These are phyloP conservation scores for Zymoseptoria ardabiliae DNA, from an alignment of 2,329 filamentous ascomycete species.

Conservation along the genomic window DNA sequence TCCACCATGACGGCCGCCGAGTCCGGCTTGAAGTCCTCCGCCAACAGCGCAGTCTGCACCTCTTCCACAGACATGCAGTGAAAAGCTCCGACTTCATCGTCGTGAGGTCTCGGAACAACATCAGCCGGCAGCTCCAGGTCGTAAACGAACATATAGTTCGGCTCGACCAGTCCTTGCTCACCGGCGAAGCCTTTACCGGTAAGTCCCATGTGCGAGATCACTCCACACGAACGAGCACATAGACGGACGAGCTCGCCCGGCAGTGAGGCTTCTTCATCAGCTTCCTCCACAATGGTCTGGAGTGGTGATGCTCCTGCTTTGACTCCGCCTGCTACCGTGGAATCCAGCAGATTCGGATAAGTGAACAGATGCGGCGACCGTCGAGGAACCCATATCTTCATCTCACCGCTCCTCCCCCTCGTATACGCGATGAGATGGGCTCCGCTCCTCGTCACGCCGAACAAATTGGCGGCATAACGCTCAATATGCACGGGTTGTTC, in stretches of 20 bases:
- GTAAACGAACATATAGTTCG: conserved; percentile 84
- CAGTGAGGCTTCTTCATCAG: conserved; percentile 79
- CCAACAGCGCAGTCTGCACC: conserved; percentile 59
- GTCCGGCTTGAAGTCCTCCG: conserved; percentile 82
- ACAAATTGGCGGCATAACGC: conserved; percentile 61
- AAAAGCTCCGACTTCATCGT: conserved; percentile 83
- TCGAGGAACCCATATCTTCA: conserved; percentile 77
- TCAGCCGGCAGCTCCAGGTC: conserved; percentile 68
- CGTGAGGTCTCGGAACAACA: conserved; percentile 65
- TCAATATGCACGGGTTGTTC: conserved; percentile 65
- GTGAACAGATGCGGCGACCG: conserved; percentile 71
- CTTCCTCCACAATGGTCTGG: conserved; percentile 76
- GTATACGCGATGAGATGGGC: conserved; percentile 70
- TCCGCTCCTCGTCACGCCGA: conserved; percentile 71
- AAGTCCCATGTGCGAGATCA: conserved; percentile 75
- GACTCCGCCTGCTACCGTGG: conserved; percentile 80
- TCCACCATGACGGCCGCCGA: conserved; percentile 78
- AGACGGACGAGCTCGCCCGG: conserved; percentile 59
- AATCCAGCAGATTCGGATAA: conserved; percentile 82
- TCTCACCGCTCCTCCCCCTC: conserved; percentile 37
- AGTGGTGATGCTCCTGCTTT: conserved; percentile 72
- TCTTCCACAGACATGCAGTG: conserved; percentile 66
- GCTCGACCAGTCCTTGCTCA: conserved; percentile 73
- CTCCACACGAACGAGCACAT: conserved; percentile 53
- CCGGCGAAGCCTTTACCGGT: conserved; percentile 67